Percentiles rank a stretch among this genome's conserved stretches.
Conservation (phyloP, 2,329 filamentous ascomycete species). For the Lachnellula occidentalis region DNA sequence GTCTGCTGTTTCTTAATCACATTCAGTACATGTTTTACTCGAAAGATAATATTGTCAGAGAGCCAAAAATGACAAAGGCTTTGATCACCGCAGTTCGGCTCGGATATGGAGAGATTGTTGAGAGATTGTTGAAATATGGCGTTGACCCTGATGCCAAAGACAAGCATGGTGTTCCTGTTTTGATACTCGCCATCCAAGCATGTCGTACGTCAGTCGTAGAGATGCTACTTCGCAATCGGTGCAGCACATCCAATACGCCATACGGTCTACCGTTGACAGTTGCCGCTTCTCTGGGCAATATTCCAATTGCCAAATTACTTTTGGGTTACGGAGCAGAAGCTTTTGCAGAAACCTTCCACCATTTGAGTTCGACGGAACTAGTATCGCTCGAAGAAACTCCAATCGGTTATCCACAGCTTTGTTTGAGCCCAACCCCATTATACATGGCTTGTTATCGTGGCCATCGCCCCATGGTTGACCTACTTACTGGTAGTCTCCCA, state of each 20-base stretch:
- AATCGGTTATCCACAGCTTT: not conserved
- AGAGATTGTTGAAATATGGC: not conserved
- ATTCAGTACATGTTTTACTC: not conserved
- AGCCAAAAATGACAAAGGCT: not conserved
- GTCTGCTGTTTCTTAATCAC: not conserved
- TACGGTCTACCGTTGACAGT: not conserved
- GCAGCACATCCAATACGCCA: not conserved
- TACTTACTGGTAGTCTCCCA: not conserved
- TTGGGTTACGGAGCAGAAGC: not conserved
- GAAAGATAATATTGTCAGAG: not conserved
- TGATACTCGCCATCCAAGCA: not conserved
- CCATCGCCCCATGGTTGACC: not conserved
- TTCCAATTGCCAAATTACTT: not conserved
- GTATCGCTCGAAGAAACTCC: not conserved
- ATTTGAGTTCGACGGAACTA: not conserved
- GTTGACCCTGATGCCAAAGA: not conserved
- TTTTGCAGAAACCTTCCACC: not conserved
- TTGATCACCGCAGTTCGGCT: not conserved
- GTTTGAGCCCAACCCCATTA: slow-evolving; percentile 2
- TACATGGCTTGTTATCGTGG: slow-evolving; percentile 7
- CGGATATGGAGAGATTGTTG: not conserved
- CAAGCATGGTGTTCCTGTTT: not conserved
- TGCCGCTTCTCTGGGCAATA: not conserved
- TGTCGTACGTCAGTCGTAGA: not conserved
- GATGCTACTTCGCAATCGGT: not conserved